Conservation (phyloP, 23 red algal genomes). For the Chondrus crispus region DNA sequence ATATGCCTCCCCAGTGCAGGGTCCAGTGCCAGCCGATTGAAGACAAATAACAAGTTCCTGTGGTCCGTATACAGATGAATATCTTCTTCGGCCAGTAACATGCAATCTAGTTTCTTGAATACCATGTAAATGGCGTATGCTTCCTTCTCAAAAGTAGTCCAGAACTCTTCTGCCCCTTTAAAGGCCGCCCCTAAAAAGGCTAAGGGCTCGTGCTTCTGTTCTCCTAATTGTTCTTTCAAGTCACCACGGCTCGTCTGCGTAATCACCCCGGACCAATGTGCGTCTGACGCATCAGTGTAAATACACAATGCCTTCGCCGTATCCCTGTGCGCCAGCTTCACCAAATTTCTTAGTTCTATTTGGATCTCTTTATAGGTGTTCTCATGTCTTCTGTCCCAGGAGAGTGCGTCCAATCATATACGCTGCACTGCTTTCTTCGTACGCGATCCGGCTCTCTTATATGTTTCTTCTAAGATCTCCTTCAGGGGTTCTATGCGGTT, state of each 20-base stretch:
- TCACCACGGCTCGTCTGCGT: neutral
- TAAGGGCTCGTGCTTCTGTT: constrained; percentile 24
- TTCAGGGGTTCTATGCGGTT: neutral
- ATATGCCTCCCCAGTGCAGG: neutral
- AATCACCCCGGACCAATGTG: neutral
- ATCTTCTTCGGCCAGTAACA: neutral
- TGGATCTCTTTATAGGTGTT: neutral
- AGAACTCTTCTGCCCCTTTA: neutral
- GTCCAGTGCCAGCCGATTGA: neutral
- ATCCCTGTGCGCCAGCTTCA: neutral
- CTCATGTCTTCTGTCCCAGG: neutral
- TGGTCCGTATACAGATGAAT: constrained; percentile 11
- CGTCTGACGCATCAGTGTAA: constrained; percentile 6
- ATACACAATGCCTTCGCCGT: neutral
- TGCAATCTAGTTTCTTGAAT: constrained; percentile 7
- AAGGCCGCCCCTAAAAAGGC: neutral
- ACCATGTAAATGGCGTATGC: constrained; percentile 2
- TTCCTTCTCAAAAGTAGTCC: constrained; percentile 35
- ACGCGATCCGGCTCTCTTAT: neutral
- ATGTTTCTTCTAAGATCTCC: constrained; percentile 3
- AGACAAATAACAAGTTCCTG: constrained; percentile 24
- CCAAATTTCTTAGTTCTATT: neutral
- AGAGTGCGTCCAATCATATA: neutral
- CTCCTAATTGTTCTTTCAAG: neutral
- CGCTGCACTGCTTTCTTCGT: neutral